Evolutionary conservation across 2,329 filamentous ascomycete species (phyloP), one percentile per base, ranked within the genome.

Genomic region (Fusarium ambrosium): DNA sequence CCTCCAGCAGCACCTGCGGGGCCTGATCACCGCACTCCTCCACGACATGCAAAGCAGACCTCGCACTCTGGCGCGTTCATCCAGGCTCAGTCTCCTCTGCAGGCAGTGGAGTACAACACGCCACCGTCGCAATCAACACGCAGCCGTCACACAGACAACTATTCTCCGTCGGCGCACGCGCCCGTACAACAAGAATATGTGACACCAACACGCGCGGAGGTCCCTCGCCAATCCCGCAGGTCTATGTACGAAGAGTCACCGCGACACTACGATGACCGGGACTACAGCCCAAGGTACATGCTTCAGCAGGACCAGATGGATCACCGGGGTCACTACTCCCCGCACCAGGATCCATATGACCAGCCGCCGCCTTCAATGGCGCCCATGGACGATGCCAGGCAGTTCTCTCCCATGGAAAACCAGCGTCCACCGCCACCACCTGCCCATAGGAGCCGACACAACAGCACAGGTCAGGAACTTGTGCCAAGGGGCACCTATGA

Each of bases 381-480:
- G 66, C 56, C 70, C 3, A 67, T 75, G 34, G 82, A 84, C 8
- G 82, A 84, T 16, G 62, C 68, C 7, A 79, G 81, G 27, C 81
- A 84, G 11, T 80, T 79, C 55, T 81, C 82, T 8, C 76, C 82
- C 5, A 70, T 81, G 8, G 86, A 87, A 3, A 81, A 85, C 45
- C 85, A 86, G 36, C 84, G 84, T 4, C 89, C 89, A 7, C 89
- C 89, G 4, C 89, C 88, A 8, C 89, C 89, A 1, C 89, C 89
- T 4, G 89, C 84, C 13, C 89, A 91, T 72, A 81, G 89, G 67
- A 82, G 81, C 27, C 79, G 87, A 68, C 85, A 88, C 70, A 86
- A 83, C 68, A 87, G 84, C 73, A 84, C 83, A 43, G 77, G 84
- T 11, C 82, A 85, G 64, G 88, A 89, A 27, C 72, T 83, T 48